Base-by-base conservation (phyloP, 2,329 filamentous ascomycete genomes). In the Corynespora cassiicola region DNA sequence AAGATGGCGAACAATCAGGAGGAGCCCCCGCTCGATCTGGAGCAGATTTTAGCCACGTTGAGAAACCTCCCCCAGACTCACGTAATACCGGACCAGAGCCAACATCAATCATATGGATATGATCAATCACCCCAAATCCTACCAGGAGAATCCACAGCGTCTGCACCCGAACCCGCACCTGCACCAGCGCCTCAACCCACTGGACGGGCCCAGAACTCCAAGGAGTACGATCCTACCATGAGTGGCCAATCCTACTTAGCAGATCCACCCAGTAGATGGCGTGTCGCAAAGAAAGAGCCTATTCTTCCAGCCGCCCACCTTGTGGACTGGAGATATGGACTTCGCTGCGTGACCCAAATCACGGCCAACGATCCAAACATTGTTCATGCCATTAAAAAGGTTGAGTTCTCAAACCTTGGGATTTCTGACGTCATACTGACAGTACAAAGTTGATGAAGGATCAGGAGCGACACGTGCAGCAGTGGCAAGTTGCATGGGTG, bases 381-480 rank as follows among this genome's bases (percentile, higher is more conserved):
- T 48, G 65, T 59, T 10, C 42, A n/a, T n/a, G n/a, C n/a, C n/a
- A n/a, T n/a, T n/a, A n/a, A n/a, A n/a, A n/a, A n/a, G n/a, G n/a
- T n/a, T n/a, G n/a, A n/a, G n/a, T n/a, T n/a, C n/a, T n/a, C n/a
- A n/a, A n/a, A n/a, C n/a, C n/a, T n/a, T n/a, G n/a, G n/a, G n/a
- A n/a, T n/a, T n/a, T n/a, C n/a, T n/a, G n/a, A n/a, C n/a, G n/a
- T n/a, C n/a, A n/a, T 39, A 20, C 38, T 32, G 3, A 20, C 20
- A 21, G 20, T 33, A 3, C 7, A 10, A 45, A 82, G 67, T 73
- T 87, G 63, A 85, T 87, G 43, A 74, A 75, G 37, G 76, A 81
- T 26, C 84, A 87, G 60, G 77, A 82, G 52, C 73, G 76, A 25
- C 78, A 86, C 52, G 82, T 87, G 50, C 74, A 74, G 48, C 75